Evolutionary conservation across 352 stramenopile species (phyloP).

Genomic region (Thraustochytrium sp.): DNA sequence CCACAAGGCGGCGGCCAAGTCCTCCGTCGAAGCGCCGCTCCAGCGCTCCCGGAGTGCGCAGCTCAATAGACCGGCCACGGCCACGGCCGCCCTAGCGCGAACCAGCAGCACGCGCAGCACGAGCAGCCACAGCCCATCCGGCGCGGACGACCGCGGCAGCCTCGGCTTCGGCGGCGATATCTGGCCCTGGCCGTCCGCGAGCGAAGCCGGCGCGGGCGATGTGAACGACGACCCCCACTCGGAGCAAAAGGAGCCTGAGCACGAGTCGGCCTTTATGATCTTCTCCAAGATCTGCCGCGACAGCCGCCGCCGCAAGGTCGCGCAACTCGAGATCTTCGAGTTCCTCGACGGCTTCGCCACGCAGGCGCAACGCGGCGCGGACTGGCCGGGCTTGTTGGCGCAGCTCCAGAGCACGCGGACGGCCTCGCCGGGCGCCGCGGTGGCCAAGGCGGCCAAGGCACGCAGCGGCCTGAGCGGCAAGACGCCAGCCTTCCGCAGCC

Average conservation of each 20-base stretch:
- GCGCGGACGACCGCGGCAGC: too few species aligned
- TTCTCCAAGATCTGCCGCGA: background rate
- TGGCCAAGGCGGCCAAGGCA: too few species aligned
- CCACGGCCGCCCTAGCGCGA: too few species aligned
- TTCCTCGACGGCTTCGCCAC: background rate
- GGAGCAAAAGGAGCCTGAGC: background rate
- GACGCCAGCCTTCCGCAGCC: background rate
- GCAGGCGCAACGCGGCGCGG: background rate
- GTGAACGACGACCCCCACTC: background rate
- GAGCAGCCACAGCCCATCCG: too few species aligned
- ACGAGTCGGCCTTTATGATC: background rate
- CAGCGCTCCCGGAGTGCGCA: too few species aligned
- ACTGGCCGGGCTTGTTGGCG: background rate
- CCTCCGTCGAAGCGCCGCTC: too few species aligned
- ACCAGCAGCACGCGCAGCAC: too few species aligned
- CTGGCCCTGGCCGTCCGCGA: too few species aligned
- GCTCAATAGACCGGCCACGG: too few species aligned
- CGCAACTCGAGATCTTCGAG: constrained; percentile 16
- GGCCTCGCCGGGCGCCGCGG: background rate
- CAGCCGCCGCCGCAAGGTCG: background rate
- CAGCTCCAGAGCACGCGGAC: background rate
- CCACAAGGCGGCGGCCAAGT: background rate
- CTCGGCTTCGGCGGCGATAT: background rate
- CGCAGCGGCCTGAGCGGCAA: too few species aligned
- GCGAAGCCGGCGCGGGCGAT: too few species aligned